Evolutionary conservation across 331 rosid species (phyloP).

Genomic region (Stylosanthes scabra): DNA sequence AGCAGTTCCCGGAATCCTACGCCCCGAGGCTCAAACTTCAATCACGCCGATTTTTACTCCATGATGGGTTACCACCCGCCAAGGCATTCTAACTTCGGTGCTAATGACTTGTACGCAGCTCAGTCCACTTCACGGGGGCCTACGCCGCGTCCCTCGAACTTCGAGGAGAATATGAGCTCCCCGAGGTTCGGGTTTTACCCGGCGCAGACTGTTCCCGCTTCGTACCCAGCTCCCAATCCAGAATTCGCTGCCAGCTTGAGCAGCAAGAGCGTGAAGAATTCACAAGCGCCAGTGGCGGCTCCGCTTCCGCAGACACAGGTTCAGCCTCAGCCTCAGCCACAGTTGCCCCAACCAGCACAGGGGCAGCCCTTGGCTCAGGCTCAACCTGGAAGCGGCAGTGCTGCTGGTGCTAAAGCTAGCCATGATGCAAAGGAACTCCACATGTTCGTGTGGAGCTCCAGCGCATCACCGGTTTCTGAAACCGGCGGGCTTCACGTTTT

Average conservation of each 20-base stretch:
- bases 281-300: constrained; percentile 31
- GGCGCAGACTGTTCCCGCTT: constrained; percentile 58
- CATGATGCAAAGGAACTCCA: constrained; percentile 60
- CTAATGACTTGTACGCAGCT: constrained; percentile 75
- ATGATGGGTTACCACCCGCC: constrained; percentile 81
- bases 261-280: constrained; percentile 49
- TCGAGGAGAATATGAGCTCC: constrained; percentile 75
- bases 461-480: constrained; percentile 55
- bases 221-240: constrained; percentile 97
- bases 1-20: constrained; percentile 92
- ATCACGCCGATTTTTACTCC: constrained; percentile 84
- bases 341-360: not conserved
- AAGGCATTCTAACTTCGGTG: constrained; percentile 80
- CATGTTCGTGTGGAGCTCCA: constrained; percentile 66
- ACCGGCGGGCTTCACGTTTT: constrained; percentile 72
- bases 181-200: constrained; percentile 94
- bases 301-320: constrained; percentile 28
- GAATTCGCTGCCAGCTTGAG: constrained; percentile 66
- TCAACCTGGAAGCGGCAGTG: constrained; percentile 4
- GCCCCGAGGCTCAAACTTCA: constrained; percentile 91
- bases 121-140: constrained; percentile 84
- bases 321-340: constrained; percentile 11
- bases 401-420: constrained; percentile 31
- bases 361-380: constrained; percentile 26
- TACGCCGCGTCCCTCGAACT: constrained; percentile 87